These are phyloP conservation scores for Phialophora macrospora DNA, from an alignment of 2,329 filamentous ascomycete genomes.

Conservation along the genomic window DNA sequence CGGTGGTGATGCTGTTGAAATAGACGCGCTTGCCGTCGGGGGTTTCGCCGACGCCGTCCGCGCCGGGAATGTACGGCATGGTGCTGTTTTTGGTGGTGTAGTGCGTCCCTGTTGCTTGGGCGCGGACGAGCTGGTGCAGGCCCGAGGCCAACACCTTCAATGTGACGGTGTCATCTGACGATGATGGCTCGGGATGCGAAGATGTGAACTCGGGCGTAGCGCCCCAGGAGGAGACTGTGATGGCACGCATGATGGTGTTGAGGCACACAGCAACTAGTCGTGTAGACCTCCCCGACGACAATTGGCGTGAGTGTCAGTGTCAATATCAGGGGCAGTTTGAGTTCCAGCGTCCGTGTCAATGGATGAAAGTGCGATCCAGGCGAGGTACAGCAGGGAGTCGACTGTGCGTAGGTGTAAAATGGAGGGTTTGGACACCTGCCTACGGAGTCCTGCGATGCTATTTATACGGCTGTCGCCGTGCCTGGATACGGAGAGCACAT, in stretches of 20 bases:
- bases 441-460: background rate
- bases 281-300: background rate
- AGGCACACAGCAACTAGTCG: background rate
- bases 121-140: conserved; percentile 60
- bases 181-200: conserved; percentile 26
- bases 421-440: background rate
- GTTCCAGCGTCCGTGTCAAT: background rate
- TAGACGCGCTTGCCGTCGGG: conserved; percentile 57
- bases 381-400: background rate
- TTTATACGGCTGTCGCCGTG: background rate
- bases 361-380: background rate
- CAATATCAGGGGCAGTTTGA: too few relatives aligned
- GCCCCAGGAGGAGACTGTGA: conserved; percentile 35
- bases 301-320: background rate
- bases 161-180: conserved; percentile 47
- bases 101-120: conserved; percentile 60
- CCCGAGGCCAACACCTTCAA: conserved; percentile 60
- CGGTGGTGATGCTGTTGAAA: conserved; percentile 48
- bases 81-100: conserved; percentile 52
- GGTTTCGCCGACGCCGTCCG: conserved; percentile 58
- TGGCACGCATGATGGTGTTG: conserved; percentile 30
- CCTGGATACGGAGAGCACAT: too few relatives aligned
- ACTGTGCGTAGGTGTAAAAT: background rate
- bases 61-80: conserved; percentile 59
- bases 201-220: conserved; percentile 29